These are phyloP conservation scores for Uromyces viciae-fabae DNA, from an alignment of 1,284 basidiomycete species.

Conservation along the genomic window DNA sequence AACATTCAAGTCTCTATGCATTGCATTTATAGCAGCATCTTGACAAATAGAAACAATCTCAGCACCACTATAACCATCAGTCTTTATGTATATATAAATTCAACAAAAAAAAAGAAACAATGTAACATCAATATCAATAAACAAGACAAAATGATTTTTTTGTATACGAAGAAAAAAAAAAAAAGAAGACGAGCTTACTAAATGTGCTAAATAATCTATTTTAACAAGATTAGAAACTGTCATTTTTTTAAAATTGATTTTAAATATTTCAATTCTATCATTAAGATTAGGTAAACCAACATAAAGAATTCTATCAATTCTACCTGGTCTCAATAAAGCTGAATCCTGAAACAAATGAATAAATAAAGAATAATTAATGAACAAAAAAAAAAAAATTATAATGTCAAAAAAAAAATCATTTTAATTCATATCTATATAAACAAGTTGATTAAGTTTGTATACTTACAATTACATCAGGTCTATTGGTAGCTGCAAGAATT, in stretches of 20 bases:
- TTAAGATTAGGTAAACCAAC: conserved; percentile 81
- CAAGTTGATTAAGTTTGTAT: too few species aligned
- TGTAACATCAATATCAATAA: background rate
- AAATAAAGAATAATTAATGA: too few species aligned
- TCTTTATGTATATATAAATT: too few species aligned
- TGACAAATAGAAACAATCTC: conserved; percentile 90
- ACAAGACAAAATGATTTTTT: background rate
- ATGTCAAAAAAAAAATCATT: too few species aligned
- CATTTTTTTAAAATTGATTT: conserved; percentile 75
- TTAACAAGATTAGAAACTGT: conserved; percentile 69
- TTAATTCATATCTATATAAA: too few species aligned
- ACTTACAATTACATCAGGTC: conserved; percentile 79
- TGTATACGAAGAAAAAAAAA: background rate
- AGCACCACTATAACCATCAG: conserved; percentile 91
- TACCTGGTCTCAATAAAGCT: conserved; percentile 87
- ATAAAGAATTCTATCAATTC: conserved; percentile 90
- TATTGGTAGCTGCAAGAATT: conserved; percentile 90
- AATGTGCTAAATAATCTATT: conserved; percentile 65
- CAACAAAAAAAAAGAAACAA: background rate
- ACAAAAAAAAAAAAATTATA: background rate
- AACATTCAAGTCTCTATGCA: conserved; percentile 78
- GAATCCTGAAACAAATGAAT: conserved; percentile 65
- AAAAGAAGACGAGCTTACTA: conserved; percentile 61
- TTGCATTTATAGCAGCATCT: conserved; percentile 86
- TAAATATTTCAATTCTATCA: conserved; percentile 78